Evolutionary conservation across 1,139 yeast genomes (phyloP).

Genomic region (Taphrina communis): DNA sequence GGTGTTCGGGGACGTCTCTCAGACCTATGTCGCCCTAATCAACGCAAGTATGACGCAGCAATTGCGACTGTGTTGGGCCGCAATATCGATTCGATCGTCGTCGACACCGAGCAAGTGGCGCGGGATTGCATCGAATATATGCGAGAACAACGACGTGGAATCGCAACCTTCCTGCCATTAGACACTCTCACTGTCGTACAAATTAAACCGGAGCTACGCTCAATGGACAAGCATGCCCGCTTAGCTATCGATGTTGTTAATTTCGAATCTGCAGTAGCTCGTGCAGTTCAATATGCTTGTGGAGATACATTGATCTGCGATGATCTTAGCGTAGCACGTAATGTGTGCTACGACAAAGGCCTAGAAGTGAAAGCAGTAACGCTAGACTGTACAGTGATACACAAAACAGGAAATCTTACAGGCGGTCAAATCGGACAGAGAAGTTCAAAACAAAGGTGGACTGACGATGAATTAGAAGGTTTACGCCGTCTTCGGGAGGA

Average conservation of each 20-base stretch:
- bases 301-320: slow-evolving; percentile 85
- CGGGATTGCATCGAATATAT: slow-evolving; percentile 80
- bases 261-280: slow-evolving; percentile 70
- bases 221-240: slow-evolving; percentile 61
- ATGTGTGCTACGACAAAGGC: slow-evolving; percentile 69
- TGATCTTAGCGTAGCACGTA: slow-evolving; percentile 67
- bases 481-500: slow-evolving; percentile 68
- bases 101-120: slow-evolving; percentile 76
- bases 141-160: slow-evolving; percentile 84
- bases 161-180: slow-evolving; percentile 85
- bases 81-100: slow-evolving; percentile 80
- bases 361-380: slow-evolving; percentile 76
- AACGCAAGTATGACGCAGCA: slow-evolving; percentile 75
- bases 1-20: slow-evolving; percentile 80
- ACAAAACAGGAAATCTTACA: slow-evolving; percentile 87
- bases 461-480: slow-evolving; percentile 67
- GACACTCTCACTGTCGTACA: slow-evolving; percentile 74
- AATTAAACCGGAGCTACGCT: slow-evolving; percentile 63
- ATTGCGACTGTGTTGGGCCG: slow-evolving; percentile 80
- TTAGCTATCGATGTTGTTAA: slow-evolving; percentile 73
- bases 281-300: slow-evolving; percentile 81
- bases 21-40: slow-evolving; percentile 81
- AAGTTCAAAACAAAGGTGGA: slow-evolving; percentile 61
- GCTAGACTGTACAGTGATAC: slow-evolving; percentile 81
- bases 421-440: slow-evolving; percentile 63